Evolutionary conservation across 306 rosid species (phyloP).

Genomic region (Rosa rugosa): DNA sequence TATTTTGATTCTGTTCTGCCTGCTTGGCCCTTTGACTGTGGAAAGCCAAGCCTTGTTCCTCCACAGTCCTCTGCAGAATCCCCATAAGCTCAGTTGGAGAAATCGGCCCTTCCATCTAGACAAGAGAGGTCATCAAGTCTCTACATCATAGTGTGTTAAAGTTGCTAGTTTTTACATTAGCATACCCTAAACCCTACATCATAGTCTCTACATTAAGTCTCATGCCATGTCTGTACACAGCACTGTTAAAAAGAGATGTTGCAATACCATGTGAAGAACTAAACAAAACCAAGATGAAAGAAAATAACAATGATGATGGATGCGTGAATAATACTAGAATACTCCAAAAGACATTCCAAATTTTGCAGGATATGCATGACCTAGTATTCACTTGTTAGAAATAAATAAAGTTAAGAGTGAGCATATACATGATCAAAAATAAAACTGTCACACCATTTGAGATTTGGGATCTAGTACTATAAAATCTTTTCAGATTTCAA

Average conservation of each 20-base stretch:
- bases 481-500: constrained; percentile 1
- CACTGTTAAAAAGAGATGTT: not conserved
- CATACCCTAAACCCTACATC: not conserved
- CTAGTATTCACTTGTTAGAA: not conserved
- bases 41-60: constrained; percentile 76
- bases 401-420: not conserved
- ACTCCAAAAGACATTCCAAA: not conserved
- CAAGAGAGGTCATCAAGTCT: constrained; percentile 10
- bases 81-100: constrained; percentile 77
- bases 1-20: constrained; percentile 37
- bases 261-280: not conserved
- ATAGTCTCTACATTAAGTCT: not conserved
- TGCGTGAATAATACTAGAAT: not conserved
- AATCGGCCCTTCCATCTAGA: constrained; percentile 76
- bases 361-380: not conserved
- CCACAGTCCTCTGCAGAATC: constrained; percentile 80
- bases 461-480: not conserved
- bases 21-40: constrained; percentile 50
- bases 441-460: not conserved
- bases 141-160: not conserved
- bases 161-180: constrained; percentile 5
- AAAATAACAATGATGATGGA: not conserved
- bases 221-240: constrained; percentile 1
- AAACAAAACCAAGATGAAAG: not conserved
- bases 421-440: not conserved